Evolutionary conservation across 495 filamentous ascomycete species (phyloP).

Genomic region (Penicillium parvum): DNA sequence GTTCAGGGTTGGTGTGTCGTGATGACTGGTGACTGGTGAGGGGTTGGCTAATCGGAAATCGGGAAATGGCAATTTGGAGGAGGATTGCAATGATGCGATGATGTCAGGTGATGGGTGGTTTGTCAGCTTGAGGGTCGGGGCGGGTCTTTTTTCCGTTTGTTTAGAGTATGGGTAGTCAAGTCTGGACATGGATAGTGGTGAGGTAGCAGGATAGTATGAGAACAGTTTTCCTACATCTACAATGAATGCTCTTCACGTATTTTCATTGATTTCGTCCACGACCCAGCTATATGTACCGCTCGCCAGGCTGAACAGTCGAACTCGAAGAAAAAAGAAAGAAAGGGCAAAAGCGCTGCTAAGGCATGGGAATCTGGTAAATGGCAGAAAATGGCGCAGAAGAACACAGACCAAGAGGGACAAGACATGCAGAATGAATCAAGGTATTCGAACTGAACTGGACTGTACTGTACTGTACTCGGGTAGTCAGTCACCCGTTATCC

Average conservation of each 20-base stretch:
- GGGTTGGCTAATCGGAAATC: neutral
- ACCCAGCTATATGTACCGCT: constrained; percentile 11
- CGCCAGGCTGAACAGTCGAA: constrained; percentile 8
- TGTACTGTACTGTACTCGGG: neutral
- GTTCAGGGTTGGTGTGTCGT: constrained; percentile 1
- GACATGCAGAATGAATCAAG: neutral
- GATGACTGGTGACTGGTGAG: no score
- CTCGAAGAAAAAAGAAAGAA: constrained; percentile 6
- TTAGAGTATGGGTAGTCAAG: no score
- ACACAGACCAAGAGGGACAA: constrained; percentile 1
- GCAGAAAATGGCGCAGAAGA: constrained; percentile 11
- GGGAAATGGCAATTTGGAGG: constrained; percentile 11
- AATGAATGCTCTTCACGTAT: neutral
- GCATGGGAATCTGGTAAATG: constrained; percentile 36
- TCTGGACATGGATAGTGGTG: no score
- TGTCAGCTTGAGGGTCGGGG: neutral
- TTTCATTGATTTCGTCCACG: neutral
- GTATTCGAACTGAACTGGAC: no score
- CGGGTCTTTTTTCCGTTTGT: no score
- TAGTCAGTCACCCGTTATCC: neutral
- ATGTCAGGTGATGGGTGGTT: constrained; percentile 29
- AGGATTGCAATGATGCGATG: constrained; percentile 17
- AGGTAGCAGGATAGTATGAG: no score
- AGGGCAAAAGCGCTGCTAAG: constrained; percentile 19
- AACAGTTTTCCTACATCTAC: no score